Conservation (phyloP, 2,329 filamentous ascomycete species). For the Ascochyta viciae-villosae region DNA sequence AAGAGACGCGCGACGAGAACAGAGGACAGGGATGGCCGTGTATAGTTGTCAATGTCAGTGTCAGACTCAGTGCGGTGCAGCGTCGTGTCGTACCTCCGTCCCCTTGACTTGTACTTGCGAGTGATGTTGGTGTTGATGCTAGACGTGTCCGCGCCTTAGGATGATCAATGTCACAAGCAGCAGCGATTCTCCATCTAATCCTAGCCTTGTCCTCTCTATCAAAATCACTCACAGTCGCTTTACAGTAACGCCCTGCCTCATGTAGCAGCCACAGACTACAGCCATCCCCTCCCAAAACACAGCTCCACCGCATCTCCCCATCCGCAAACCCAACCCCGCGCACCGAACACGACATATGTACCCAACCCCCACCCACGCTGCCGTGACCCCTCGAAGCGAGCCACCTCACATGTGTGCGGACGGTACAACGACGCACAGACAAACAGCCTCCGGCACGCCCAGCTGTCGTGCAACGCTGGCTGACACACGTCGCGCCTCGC, state of each 20-base stretch:
- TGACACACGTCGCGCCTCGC: neutral
- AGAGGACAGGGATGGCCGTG: conserved; percentile 3
- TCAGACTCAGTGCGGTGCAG: conserved; percentile 11
- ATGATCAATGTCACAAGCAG: neutral
- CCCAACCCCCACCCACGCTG: neutral
- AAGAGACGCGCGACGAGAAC: conserved; percentile 26
- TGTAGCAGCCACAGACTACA: neutral
- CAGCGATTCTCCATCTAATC: neutral
- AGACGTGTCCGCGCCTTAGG: neutral
- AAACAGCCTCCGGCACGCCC: neutral
- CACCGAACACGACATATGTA: neutral
- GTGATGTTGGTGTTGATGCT: neutral
- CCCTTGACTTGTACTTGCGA: neutral
- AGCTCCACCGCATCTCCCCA: neutral
- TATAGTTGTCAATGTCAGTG: conserved; percentile 20
- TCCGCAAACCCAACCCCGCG: no score
- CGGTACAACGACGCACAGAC: neutral
- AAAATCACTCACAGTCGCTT: neutral
- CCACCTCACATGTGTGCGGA: neutral
- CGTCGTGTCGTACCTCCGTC: neutral
- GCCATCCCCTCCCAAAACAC: neutral
- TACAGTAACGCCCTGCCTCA: neutral
- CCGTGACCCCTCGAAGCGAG: conserved; percentile 9
- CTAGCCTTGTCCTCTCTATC: neutral
- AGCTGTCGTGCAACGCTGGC: conserved; percentile 1